Percentiles rank a stretch among this genome's conserved stretches.
Conservation (phyloP, 768 basidiomycete species). For the Boletus fagicola region DNA sequence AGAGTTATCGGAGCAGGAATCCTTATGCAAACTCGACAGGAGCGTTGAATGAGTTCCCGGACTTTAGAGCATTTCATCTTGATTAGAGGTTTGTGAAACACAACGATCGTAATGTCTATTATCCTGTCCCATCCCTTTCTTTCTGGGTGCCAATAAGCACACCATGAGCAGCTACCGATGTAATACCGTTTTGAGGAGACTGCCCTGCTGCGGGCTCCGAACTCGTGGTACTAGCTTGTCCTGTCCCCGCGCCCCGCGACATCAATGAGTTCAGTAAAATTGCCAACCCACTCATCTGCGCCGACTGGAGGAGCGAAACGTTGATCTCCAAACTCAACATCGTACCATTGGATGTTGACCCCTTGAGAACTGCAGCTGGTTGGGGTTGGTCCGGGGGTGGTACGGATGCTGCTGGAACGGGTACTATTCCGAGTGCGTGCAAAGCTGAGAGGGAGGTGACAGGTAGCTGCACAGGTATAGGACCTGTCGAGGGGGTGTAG, state of each 20-base stretch:
- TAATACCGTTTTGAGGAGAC: constrained; percentile 14
- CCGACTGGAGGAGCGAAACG: constrained; percentile 64
- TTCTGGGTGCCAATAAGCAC: constrained; percentile 15
- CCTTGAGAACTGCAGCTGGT: constrained; percentile 74
- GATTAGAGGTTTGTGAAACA: constrained; percentile 13
- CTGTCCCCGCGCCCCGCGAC: constrained; percentile 39
- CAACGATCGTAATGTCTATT: constrained; percentile 14
- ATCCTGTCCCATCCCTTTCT: constrained; percentile 23
- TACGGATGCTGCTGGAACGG: constrained; percentile 57
- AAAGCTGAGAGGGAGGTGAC: constrained; percentile 56
- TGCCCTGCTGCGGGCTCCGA: constrained; percentile 14
- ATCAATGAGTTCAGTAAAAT: constrained; percentile 70
- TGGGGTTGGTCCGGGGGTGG: constrained; percentile 56
- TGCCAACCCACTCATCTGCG: constrained; percentile 77
- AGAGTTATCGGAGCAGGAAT: neutral
- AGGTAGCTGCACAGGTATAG: constrained; percentile 70
- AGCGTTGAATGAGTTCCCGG: neutral
- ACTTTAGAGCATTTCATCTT: constrained; percentile 8
- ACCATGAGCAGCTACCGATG: constrained; percentile 6
- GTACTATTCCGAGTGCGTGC: constrained; percentile 70
- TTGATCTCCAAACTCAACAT: constrained; percentile 79
- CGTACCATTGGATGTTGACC: constrained; percentile 67
- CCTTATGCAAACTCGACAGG: neutral
- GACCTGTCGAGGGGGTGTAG: constrained; percentile 30
- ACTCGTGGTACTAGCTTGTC: constrained; percentile 17